Conservation (phyloP, 768 basidiomycete genomes). For the Pleurotus cornucopiae region DNA sequence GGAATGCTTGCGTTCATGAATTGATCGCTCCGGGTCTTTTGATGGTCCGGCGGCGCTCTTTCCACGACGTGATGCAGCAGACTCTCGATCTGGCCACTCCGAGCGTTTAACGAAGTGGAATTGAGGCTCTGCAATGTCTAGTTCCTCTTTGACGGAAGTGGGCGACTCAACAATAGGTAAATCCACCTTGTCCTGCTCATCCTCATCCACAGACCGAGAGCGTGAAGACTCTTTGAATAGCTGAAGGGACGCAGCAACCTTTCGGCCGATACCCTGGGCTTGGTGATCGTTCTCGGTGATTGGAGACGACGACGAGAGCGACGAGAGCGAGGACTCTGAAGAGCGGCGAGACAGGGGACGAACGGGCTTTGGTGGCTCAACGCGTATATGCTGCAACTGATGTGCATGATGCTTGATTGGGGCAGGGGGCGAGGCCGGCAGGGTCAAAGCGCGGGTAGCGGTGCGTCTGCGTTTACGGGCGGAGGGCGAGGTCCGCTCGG, state of each 20-base stretch:
- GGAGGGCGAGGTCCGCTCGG: constrained; percentile 31
- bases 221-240: constrained; percentile 75
- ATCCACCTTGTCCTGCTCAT: constrained; percentile 9
- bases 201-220: constrained; percentile 23
- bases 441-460: constrained; percentile 26
- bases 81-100: constrained; percentile 81
- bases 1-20: constrained; percentile 30
- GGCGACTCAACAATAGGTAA: constrained; percentile 21
- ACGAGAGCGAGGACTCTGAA: constrained; percentile 30
- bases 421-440: constrained; percentile 1
- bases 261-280: constrained; percentile 59
- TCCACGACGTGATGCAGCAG: constrained; percentile 64
- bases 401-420: constrained; percentile 1
- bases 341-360: constrained; percentile 30
- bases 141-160: constrained; percentile 34
- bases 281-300: constrained; percentile 22
- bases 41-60: constrained; percentile 54
- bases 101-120: constrained; percentile 83
- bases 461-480: constrained; percentile 21
- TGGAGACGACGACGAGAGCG: constrained; percentile 23
- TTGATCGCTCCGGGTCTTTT: constrained; percentile 37
- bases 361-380: constrained; percentile 23
- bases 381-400: constrained; percentile 18
- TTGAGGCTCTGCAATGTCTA: constrained; percentile 59
- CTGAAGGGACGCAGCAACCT: constrained; percentile 78